Evolutionary conservation across 352 stramenopile genomes (phyloP), one percentile per base, ranked within the genome.

Genomic region (Albugo candida): DNA sequence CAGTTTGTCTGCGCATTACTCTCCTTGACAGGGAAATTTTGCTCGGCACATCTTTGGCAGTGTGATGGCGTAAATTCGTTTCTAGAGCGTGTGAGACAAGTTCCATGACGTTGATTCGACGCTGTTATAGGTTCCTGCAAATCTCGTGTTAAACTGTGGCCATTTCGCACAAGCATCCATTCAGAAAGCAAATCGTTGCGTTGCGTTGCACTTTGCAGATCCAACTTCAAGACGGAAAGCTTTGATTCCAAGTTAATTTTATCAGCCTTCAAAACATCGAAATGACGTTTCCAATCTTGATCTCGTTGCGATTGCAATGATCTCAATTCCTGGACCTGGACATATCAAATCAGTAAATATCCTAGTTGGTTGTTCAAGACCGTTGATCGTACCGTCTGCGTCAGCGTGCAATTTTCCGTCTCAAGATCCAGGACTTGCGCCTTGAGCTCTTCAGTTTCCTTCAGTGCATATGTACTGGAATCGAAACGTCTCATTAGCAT

Each of bases 121-220:
- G 35, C 31, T 4, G 17, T 14, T 10, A 41, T 31, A 36, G 47
- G 16, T 47, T 14, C 19, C 6, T 47, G 20, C n/a, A 47, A 11
- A 0, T 65, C 45, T 12, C 53, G 54, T 13, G 48, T 50, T 17
- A 49, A 41, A 5, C 59, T 44, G 27, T 83, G 81, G 24, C 75
- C 68, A 47, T 69, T 81, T 8, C 67, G 64, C 43, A 87, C 68
- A 5, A 84, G 62, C 76, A 84, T 81, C 66, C 70, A 86, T 51
- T 86, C 71, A 16, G 72, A 84, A 34, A 81, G 72, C 24, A 83
- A 49, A 8, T 65, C 66, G 45, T 82, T 84, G 45, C 83, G 69
- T 11, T 66, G 56, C 10, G 74, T 67, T 16, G 85, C 47, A 0
- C 72, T 66, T 4, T 53, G 52, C 11, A 83, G 49, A 24, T 91